Evolutionary conservation across 2,329 filamentous ascomycete genomes (phyloP), one percentile per base, ranked within the genome.

Genomic region (Fusarium oligoseptatum): DNA sequence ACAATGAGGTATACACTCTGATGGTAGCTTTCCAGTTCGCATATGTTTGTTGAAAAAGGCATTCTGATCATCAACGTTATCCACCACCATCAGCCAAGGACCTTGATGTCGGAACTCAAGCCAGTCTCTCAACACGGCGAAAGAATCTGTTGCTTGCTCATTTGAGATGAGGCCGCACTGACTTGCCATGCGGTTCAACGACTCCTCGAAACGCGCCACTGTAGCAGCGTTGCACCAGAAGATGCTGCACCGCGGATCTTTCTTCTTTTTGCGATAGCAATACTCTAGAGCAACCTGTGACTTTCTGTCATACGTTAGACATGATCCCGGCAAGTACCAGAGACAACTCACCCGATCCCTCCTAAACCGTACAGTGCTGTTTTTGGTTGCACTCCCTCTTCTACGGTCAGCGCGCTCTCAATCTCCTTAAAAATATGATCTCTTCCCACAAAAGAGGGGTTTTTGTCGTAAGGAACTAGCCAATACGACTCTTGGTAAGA

Each of bases 211-310:
- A 55, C 32, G 32, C 8, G 60, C 20, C 7, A 22, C 36, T 3
- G 32, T 55, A 3, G 60, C 45, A 22, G 45, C 22, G 15, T 63
- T 63, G 34, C 45, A 55, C 60, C 60, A 64, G 17, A 64, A 64
- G 14, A 68, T 12, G 2, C 17, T 56, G 17, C 24, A 58, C 1
- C 6, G 2, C 4, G 17, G 8, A 1, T 68, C 22, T 7, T 24
- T 27, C 3, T 41, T 1, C 1, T 10, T 17, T 20, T 22, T 8
- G 3, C 17, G 52, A 8, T 58, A 60, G 11, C 22, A 10, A 6
- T 41, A 34, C 5, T 66, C 52, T 1, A 52, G 12, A 2, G n/a
- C 61, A 3, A 68, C 43, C 14, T 60, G 52, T 0, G 62, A 43
- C n/a, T 66, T 60, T 0, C 43, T 58, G 12, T 6, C 11, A 22